Percentiles rank a stretch among this genome's conserved stretches.
phyloP scores from a whole-genome alignment of 1,139 yeast genomes.

The Magnusiomyces paraingens region DNA sequence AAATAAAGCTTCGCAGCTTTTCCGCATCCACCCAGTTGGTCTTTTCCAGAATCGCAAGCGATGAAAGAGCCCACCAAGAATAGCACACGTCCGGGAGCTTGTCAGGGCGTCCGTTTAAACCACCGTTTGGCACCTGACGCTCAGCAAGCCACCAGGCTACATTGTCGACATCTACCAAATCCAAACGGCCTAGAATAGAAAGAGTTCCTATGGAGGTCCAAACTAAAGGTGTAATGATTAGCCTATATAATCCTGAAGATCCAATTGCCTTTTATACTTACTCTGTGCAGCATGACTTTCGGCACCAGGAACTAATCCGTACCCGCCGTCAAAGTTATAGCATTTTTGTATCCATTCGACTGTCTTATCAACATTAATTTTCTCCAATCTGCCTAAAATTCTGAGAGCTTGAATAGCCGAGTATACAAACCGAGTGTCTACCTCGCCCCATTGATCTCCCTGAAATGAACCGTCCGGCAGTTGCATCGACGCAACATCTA shows the following conservation, averaged over 20 bases:
- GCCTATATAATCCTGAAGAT: not conserved
- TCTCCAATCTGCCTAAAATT: constrained; percentile 57
- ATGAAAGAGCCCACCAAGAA: constrained; percentile 94
- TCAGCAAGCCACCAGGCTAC: constrained; percentile 82
- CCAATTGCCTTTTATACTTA: constrained; percentile 7
- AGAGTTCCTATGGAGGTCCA: constrained; percentile 81
- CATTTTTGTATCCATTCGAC: constrained; percentile 60
- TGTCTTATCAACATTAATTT: constrained; percentile 57
- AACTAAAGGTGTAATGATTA: constrained; percentile 30
- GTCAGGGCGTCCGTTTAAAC: constrained; percentile 94
- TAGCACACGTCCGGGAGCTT: constrained; percentile 95
- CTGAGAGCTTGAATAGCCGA: constrained; percentile 71
- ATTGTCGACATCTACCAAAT: constrained; percentile 35
- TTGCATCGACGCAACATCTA: constrained; percentile 51
- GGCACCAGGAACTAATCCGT: constrained; percentile 89
- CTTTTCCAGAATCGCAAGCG: constrained; percentile 60
- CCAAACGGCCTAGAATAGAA: constrained; percentile 56
- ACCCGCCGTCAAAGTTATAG: constrained; percentile 92
- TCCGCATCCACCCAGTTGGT: constrained; percentile 68
- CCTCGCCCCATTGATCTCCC: constrained; percentile 89
- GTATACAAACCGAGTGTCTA: constrained; percentile 85
- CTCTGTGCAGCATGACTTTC: constrained; percentile 90
- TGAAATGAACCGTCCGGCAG: constrained; percentile 69
- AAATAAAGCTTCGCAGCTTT: constrained; percentile 57
- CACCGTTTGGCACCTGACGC: constrained; percentile 85